Evolutionary conservation across 345 rosid species (phyloP).

Genomic region (Sisymbrium irio): DNA sequence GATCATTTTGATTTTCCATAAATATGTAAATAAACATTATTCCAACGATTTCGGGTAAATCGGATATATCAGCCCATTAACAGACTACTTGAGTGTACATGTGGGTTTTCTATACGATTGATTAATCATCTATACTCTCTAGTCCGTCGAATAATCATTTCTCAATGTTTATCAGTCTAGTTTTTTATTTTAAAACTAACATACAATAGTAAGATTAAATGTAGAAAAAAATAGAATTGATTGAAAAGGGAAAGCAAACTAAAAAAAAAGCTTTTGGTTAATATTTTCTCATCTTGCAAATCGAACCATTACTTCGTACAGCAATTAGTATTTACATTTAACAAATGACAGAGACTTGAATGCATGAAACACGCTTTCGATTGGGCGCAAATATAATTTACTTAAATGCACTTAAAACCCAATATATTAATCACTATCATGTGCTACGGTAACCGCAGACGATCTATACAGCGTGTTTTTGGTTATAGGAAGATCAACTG

Average conservation of each 20-base stretch:
- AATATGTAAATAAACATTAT: background rate
- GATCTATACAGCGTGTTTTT: background rate
- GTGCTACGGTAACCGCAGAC: background rate
- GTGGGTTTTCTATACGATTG: background rate
- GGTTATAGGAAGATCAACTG: constrained; percentile 2
- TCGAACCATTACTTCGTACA: too few species aligned
- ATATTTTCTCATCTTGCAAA: too few species aligned
- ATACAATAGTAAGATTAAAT: too few species aligned
- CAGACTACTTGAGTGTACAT: background rate
- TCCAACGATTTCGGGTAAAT: background rate
- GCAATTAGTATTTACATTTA: background rate
- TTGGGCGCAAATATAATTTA: background rate
- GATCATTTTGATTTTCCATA: background rate
- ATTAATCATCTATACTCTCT: background rate
- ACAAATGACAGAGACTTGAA: background rate
- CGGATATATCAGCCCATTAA: background rate
- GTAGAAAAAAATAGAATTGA: too few species aligned
- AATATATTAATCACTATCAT: background rate
- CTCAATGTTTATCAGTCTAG: background rate
- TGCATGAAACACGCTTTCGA: background rate
- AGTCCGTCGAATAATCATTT: background rate
- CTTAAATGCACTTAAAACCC: background rate
- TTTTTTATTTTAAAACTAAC: background rate
- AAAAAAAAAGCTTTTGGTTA: too few species aligned
- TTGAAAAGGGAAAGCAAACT: too few species aligned